Percentiles rank a stretch among this genome's conserved stretches.
Conservation (phyloP, 768 basidiomycete genomes). For the Tulasnella sp. region DNA sequence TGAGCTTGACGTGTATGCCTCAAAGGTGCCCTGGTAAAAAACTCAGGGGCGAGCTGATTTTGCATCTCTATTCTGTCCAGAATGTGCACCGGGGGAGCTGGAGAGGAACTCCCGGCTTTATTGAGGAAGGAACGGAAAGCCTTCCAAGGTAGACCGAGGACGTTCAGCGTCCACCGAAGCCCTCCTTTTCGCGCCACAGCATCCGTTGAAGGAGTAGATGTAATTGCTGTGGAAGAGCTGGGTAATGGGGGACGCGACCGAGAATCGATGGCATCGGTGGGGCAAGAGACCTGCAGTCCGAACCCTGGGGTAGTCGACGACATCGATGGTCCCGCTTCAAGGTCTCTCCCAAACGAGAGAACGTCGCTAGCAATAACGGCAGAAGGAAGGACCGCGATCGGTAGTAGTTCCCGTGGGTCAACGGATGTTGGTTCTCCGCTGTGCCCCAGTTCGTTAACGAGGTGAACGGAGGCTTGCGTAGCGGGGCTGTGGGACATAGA, state of each 20-base stretch:
- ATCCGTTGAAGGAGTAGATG: neutral
- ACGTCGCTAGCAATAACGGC: neutral
- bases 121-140: neutral
- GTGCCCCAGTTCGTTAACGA: neutral
- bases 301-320: neutral
- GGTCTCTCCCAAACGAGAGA: neutral
- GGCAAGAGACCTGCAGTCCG: no score
- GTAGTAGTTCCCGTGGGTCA: neutral
- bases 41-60: neutral
- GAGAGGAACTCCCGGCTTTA: neutral
- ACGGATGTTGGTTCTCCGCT: neutral
- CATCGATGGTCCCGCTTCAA: neutral
- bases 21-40: neutral
- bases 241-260: no score
- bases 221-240: no score
- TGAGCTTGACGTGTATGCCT: neutral
- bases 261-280: no score
- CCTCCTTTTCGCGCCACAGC: neutral
- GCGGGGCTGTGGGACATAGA: neutral
- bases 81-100: neutral
- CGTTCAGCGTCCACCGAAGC: neutral
- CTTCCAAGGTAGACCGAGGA: neutral
- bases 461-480: neutral
- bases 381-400: neutral
- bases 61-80: slow-evolving; percentile 4